Percentiles rank a stretch among this genome's conserved stretches.
phyloP scores from a whole-genome alignment of 331 rosid species.

The Arachis monticola region DNA sequence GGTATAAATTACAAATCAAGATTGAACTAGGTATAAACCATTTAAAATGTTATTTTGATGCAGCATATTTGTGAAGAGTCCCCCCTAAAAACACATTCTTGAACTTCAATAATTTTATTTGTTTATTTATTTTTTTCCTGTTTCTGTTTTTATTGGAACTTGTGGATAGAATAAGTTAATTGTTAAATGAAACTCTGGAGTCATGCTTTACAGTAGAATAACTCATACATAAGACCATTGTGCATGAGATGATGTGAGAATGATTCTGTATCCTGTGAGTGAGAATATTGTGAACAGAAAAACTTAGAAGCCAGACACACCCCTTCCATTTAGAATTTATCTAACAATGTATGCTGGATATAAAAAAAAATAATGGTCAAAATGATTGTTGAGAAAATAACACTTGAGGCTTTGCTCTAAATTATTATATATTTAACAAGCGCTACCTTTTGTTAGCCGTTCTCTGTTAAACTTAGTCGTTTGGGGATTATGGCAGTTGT shows the following conservation, averaged over 20 bases:
- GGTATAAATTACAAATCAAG: conserved; percentile 17
- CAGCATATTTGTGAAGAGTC: neutral
- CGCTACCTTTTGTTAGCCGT: too few species aligned
- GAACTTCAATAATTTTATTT: too few species aligned
- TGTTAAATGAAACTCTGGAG: conserved; percentile 5
- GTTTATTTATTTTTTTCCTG: too few species aligned
- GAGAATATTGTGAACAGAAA: conserved; percentile 12
- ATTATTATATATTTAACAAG: too few species aligned
- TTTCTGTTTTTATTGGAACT: conserved; percentile 1
- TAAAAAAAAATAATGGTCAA: neutral
- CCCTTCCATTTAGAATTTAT: conserved; percentile 12
- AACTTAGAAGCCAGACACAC: neutral
- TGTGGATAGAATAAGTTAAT: neutral
- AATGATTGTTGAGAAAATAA: too few species aligned
- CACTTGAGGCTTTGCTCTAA: too few species aligned
- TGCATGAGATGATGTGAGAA: conserved; percentile 17
- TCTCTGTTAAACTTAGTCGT: neutral
- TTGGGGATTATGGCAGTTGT: conserved; percentile 11
- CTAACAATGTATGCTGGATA: conserved; percentile 18
- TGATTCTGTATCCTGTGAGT: neutral
- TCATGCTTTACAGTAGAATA: conserved; percentile 30
- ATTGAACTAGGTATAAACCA: conserved; percentile 19
- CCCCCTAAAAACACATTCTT: neutral
- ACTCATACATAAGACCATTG: conserved; percentile 6
- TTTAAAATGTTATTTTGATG: conserved; percentile 14